Evolutionary conservation across 768 basidiomycete genomes (phyloP).

Genomic region (Postia placenta): DNA sequence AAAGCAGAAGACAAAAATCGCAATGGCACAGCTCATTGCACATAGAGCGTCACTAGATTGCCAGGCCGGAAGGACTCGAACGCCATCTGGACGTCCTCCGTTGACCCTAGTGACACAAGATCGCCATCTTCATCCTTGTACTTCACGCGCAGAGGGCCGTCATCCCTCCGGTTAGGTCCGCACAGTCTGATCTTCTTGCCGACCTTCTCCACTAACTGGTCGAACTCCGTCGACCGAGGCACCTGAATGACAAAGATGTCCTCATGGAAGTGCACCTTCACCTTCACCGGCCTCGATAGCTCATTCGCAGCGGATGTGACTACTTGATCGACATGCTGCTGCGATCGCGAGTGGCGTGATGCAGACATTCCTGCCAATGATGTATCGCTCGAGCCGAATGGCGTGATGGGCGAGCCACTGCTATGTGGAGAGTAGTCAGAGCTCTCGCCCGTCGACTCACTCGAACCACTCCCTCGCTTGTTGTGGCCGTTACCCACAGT

Average conservation of each 20-base stretch:
- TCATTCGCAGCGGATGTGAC: conserved; percentile 20
- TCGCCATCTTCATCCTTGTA: conserved; percentile 94
- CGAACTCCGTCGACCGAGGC: conserved; percentile 69
- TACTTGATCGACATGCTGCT: conserved; percentile 39
- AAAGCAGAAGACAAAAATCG: neutral
- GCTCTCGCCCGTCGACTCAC: conserved; percentile 75
- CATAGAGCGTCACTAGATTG: conserved; percentile 77
- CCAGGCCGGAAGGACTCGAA: conserved; percentile 79
- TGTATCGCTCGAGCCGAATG: conserved; percentile 86
- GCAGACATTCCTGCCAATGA: conserved; percentile 53
- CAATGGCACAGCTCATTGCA: conserved; percentile 42
- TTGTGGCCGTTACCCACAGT: conserved; percentile 33
- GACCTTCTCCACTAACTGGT: conserved; percentile 83
- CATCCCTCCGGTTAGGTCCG: conserved; percentile 72
- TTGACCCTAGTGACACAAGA: conserved; percentile 79
- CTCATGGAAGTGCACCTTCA: conserved; percentile 93
- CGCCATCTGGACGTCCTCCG: conserved; percentile 92
- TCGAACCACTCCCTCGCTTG: conserved; percentile 82
- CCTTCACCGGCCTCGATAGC: conserved; percentile 57
- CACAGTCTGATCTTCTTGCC: conserved; percentile 91
- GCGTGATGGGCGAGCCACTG: conserved; percentile 78
- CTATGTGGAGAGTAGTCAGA: conserved; percentile 81
- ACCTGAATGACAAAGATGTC: conserved; percentile 96
- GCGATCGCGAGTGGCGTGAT: conserved; percentile 48
- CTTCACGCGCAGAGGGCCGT: conserved; percentile 78